Evolutionary conservation across 768 basidiomycete genomes (phyloP).

Genomic region (Rhizopogon vulgaris): DNA sequence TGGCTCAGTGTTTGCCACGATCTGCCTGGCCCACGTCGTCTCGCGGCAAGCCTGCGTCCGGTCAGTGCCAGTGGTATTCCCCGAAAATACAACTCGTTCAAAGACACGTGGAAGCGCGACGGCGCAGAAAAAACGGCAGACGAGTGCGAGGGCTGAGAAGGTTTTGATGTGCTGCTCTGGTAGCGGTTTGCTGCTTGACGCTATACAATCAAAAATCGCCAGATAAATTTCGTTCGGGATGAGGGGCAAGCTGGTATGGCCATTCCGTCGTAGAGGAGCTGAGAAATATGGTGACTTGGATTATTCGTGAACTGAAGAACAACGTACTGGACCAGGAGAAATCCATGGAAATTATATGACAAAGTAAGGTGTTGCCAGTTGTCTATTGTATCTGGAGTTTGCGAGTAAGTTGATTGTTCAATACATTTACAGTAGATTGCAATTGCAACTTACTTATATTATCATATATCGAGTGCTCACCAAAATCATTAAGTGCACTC

Average conservation of each 20-base stretch:
- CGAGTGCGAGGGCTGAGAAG: constrained; percentile 27
- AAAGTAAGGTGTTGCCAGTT: too few species aligned
- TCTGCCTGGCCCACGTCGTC: constrained; percentile 19
- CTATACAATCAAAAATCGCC: constrained; percentile 31
- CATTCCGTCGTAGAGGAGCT: constrained; percentile 22
- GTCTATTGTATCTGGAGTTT: neutral
- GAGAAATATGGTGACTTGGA: neutral
- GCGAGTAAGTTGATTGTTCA: too few species aligned
- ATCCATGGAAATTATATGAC: neutral
- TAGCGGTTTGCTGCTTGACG: constrained; percentile 10
- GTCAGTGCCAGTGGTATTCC: constrained; percentile 12
- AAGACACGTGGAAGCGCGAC: constrained; percentile 34
- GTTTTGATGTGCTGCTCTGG: constrained; percentile 6
- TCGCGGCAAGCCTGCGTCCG: neutral
- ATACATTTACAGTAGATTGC: too few species aligned
- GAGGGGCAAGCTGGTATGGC: constrained; percentile 11
- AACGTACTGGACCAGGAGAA: neutral
- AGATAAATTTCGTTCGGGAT: constrained; percentile 43
- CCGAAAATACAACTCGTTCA: constrained; percentile 20
- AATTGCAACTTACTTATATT: too few species aligned
- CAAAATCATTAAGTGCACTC: too few species aligned
- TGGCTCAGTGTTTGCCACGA: constrained; percentile 20
- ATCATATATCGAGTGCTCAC: too few species aligned
- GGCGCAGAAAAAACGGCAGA: constrained; percentile 39
- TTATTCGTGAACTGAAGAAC: too few species aligned